Evolutionary conservation across 75 land plant genomes (phyloP).

Genomic region (Cunninghamia lanceolata): DNA sequence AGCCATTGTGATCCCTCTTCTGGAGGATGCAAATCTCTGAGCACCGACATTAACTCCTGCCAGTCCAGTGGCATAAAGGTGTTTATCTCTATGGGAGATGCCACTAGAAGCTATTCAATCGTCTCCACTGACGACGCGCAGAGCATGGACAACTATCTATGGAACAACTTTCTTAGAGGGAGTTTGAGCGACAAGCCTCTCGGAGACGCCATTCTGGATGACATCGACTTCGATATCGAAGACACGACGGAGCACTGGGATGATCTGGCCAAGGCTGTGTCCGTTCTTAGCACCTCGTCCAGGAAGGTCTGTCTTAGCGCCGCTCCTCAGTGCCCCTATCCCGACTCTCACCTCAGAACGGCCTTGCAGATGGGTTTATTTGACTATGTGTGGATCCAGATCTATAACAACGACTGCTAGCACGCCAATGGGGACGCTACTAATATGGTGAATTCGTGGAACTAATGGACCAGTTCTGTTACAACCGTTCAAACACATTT

Average conservation of each 20-base stretch:
- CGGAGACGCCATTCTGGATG: constrained; percentile 48
- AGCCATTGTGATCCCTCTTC: too few relatives aligned
- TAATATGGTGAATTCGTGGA: constrained; percentile 16
- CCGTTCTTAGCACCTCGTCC: not conserved
- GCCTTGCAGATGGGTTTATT: constrained; percentile 38
- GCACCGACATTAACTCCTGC: too few relatives aligned
- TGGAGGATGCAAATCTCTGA: too few relatives aligned
- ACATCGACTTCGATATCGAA: constrained; percentile 56
- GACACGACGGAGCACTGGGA: constrained; percentile 22
- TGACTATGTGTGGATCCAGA: constrained; percentile 59
- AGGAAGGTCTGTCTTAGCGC: constrained; percentile 24
- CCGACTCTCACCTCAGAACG: constrained; percentile 26
- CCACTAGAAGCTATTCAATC: constrained; percentile 44
- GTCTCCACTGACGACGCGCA: constrained; percentile 43
- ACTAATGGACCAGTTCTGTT: constrained; percentile 3
- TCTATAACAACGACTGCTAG: constrained; percentile 43
- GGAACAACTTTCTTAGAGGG: constrained; percentile 67
- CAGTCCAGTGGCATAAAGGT: too few relatives aligned
- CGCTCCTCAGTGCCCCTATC: constrained; percentile 57
- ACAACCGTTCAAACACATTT: too few relatives aligned
- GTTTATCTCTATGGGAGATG: too few relatives aligned
- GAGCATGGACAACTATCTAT: constrained; percentile 39
- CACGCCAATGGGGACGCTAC: constrained; percentile 14
- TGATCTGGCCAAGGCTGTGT: constrained; percentile 27
- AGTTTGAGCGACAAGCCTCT: constrained; percentile 40